Conservation (phyloP, 305 asterid genomes). For the Coffea humblotiana region DNA sequence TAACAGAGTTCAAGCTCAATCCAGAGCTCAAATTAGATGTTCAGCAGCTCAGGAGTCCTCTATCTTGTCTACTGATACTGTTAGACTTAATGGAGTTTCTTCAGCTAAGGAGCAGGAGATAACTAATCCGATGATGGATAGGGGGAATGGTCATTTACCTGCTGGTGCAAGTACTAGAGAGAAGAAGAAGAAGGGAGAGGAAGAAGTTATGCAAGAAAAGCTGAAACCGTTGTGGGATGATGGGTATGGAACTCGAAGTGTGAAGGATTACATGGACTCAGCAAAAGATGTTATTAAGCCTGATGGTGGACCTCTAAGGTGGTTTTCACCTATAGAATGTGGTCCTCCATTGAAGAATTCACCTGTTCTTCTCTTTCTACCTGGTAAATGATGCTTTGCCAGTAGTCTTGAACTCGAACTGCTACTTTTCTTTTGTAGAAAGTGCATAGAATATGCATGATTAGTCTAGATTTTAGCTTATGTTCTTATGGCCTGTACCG, state of each 20-base stretch:
- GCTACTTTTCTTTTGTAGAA: not conserved
- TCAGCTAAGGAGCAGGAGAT: slow-evolving; percentile 39
- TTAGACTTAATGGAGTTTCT: slow-evolving; percentile 42
- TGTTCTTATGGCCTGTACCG: not conserved
- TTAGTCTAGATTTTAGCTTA: not conserved
- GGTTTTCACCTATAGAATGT: slow-evolving; percentile 84
- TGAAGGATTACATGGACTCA: slow-evolving; percentile 67
- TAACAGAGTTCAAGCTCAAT: slow-evolving; percentile 32
- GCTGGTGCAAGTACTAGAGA: slow-evolving; percentile 26
- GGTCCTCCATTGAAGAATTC: slow-evolving; percentile 70
- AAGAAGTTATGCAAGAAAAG: slow-evolving; percentile 31
- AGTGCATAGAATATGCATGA: not conserved
- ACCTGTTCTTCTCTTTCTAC: slow-evolving; percentile 80
- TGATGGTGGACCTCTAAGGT: slow-evolving; percentile 90
- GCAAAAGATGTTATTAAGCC: slow-evolving; percentile 58
- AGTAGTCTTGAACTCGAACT: not conserved
- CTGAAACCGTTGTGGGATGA: slow-evolving; percentile 86
- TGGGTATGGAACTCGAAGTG: slow-evolving; percentile 80
- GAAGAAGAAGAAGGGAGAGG: slow-evolving; percentile 28
- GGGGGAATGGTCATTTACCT: slow-evolving; percentile 27
- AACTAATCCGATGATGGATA: slow-evolving; percentile 26
- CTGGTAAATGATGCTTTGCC: slow-evolving; percentile 52
- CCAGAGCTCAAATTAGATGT: slow-evolving; percentile 38
- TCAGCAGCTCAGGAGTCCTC: slow-evolving; percentile 44
- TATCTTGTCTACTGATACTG: slow-evolving; percentile 41